Conservation (phyloP, 2,329 filamentous ascomycete species). For the Gnomoniopsis smithogilvyi region DNA sequence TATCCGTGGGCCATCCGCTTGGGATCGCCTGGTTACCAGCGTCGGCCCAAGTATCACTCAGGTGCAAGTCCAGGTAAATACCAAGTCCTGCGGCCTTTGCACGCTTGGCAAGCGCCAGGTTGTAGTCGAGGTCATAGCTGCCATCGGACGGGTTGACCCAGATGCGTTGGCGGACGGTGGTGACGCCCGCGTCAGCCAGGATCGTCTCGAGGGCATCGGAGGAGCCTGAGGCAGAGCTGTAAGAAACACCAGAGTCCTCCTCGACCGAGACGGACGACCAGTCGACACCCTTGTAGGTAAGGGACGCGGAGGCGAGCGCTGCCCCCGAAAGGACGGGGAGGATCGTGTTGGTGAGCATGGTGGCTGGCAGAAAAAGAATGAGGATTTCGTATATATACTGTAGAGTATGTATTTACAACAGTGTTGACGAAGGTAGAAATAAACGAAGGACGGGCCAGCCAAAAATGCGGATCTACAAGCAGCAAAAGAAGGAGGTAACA, state of each 20-base stretch:
- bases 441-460: conserved; percentile 3
- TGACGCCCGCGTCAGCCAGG: conserved; percentile 58
- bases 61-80: conserved; percentile 63
- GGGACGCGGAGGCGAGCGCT: conserved; percentile 10
- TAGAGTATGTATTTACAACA: neutral
- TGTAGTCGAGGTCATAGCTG: conserved; percentile 68
- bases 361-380: neutral
- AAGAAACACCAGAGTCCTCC: conserved; percentile 58
- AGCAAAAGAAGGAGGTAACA: neutral
- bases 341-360: conserved; percentile 10
- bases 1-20: conserved; percentile 58
- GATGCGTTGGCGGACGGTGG: conserved; percentile 66
- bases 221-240: conserved; percentile 54
- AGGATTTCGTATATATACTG: neutral
- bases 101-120: conserved; percentile 63
- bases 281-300: conserved; percentile 17
- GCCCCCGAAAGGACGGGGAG: conserved; percentile 1
- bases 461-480: neutral
- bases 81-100: conserved; percentile 60
- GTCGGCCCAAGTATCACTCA: conserved; percentile 70
- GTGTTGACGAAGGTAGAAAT: neutral
- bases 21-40: conserved; percentile 61
- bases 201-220: conserved; percentile 60
- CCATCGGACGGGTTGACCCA: conserved; percentile 68
- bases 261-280: conserved; percentile 60